Base-by-base conservation (phyloP, 2,329 filamentous ascomycete species). In the Reticulascus tulasneorum region DNA sequence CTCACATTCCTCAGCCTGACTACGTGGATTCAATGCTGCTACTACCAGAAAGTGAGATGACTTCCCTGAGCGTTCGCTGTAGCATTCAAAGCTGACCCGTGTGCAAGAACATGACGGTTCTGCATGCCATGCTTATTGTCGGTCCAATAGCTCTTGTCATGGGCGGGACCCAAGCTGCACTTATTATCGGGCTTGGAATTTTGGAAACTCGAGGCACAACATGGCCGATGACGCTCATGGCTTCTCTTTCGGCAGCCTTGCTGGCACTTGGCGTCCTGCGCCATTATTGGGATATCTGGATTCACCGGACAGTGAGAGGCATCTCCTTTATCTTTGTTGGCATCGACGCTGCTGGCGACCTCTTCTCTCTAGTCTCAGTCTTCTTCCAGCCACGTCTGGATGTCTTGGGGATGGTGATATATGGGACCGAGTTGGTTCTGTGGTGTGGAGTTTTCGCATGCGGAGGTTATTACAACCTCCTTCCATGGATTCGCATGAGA, bases 261-360 rank as follows among this genome's bases (percentile, higher is more conserved):
- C 69, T 86, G 2, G 78, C 77, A 2, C 69, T 77, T 2, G 83
- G 83, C 0, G 83, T 86, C 0, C 58, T 84, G 7, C 63, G 76
- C 3, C 81, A 86, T 52, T 86, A 86, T 48, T 76, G 73, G 64
- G 82, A 86, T 44, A 85, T 87, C 16, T 84, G 76, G 49, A 52
- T 67, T 3, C 73, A 84, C 46, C 69, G 76, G 7, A 84, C 80
- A 0, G 82, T 85, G 2, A 67, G 79, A 11, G 82, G 82, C 7
- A 85, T 86, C 24, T 84, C 80, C 1, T 86, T 86, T 54, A 62
- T 84, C 3, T 87, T 87, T 46, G 80, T 84, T 0, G 77, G 66
- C 2, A 82, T 86, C 27, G 82, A 86, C 56, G 82, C 81, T 0
- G 66, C 77, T 1, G 82, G 82, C 0, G 82, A 86, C 53, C 53